Base-by-base conservation (phyloP, 106 monocot species). In the Apostasia ramifera region DNA sequence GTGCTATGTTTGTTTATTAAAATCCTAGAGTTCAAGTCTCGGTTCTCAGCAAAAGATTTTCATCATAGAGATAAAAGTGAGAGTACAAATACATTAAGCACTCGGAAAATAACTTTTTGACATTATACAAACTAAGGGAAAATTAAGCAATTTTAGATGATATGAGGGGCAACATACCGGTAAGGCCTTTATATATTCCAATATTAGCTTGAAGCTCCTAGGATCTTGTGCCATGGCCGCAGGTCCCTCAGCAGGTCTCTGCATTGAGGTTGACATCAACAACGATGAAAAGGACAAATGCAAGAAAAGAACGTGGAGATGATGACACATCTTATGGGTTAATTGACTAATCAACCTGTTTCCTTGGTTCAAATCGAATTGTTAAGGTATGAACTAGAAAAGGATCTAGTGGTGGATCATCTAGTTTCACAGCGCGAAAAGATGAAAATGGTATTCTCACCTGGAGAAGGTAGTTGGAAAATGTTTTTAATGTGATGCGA, bases 101-200 rank as follows among this genome's bases (percentile, higher is more conserved):
- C 15, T 38, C 57, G 12, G n/a, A 4, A 1, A 57, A 57, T 14
- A 57, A 57, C 1, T 57, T 38, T 38, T 13, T 2, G 26, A 26
- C 26, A 26, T 26, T 26, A 26, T 50, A 57, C 11, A 13, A 65
- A 65, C 14, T 1, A 68, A 50, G 7, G 47, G 47, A 40, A 8
- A 52, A 14, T 57, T 11, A 58, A 66, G 41, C 7, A 43, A 61
- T 39, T 5, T 72, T 13, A 2, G 44, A 55, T 51, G 50, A 26
- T 43, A 49, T 60, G 13, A 40, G 52, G 15, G 56, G 48, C 9
- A 75, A 81, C 95, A 82, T 74, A 95, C 95, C 67, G 95, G 95
- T 76, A 95, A 85, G 58, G 95, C 95, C 79, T 95, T 95, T 69
- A 95, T 89, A 70, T 86, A 95, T 66, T 95, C 91, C 82, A 95